A percentile compares a stretch with the other conserved stretches of the same genome.
These are phyloP conservation scores for Phoma herbarum DNA, from an alignment of 2,329 filamentous ascomycete species.

Conservation along the genomic window DNA sequence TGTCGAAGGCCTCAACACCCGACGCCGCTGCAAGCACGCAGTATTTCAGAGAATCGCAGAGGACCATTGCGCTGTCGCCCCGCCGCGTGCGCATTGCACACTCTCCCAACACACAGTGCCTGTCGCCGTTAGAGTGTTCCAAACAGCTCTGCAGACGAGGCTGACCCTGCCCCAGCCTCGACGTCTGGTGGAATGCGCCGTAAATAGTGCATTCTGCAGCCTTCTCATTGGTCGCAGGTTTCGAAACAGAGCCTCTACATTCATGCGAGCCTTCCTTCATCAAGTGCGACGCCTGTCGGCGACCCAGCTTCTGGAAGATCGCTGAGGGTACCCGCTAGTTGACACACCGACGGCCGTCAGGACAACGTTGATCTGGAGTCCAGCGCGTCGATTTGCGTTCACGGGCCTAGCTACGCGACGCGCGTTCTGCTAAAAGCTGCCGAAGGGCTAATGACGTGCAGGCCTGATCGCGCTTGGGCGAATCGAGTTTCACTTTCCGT, in stretches of 20 bases:
- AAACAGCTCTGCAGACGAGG: conserved; percentile 7
- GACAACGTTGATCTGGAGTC: background rate
- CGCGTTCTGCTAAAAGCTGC: conserved; percentile 8
- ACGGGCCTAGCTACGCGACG: conserved; percentile 4
- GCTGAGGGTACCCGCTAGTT: conserved; percentile 1
- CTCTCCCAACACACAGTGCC: conserved; percentile 11
- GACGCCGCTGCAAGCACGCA: background rate
- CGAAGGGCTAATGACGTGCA: background rate
- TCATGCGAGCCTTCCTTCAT: conserved; percentile 17
- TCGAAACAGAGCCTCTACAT: conserved; percentile 16
- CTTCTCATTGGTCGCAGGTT: conserved; percentile 26
- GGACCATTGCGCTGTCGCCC: background rate
- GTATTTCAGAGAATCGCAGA: conserved; percentile 5
- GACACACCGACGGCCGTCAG: background rate
- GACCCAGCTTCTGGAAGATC: background rate
- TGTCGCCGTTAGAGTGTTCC: conserved; percentile 17
- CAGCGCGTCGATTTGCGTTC: background rate
- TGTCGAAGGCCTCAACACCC: conserved; percentile 4
- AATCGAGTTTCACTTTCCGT: background rate
- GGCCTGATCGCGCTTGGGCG: background rate
- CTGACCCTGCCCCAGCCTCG: conserved; percentile 5
- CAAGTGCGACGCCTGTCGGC: conserved; percentile 5
- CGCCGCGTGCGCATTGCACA: conserved; percentile 1
- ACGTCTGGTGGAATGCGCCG: conserved; percentile 3
- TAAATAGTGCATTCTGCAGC: conserved; percentile 17